phyloP scores from a whole-genome alignment of 2,329 filamentous ascomycete genomes.

The Ascochyta lentis region DNA sequence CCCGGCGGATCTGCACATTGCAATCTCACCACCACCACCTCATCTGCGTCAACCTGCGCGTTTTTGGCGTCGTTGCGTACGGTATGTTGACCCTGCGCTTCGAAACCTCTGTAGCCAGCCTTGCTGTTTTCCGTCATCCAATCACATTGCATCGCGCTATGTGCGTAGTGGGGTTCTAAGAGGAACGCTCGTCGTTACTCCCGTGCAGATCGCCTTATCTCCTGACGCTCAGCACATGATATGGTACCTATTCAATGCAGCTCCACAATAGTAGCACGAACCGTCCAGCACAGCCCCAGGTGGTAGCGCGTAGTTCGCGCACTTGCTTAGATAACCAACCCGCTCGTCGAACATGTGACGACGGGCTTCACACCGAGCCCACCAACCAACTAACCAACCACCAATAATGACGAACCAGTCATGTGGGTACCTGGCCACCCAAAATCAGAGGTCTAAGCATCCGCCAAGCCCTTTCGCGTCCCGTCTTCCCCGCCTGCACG shows the following conservation, averaged over 20 bases:
- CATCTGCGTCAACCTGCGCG: not conserved
- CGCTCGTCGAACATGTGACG: not conserved
- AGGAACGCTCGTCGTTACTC: not conserved
- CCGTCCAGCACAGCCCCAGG: not conserved
- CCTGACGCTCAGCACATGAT: not conserved
- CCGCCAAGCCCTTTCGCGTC: not conserved
- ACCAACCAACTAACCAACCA: no score
- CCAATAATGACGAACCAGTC: not conserved
- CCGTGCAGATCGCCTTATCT: conserved; percentile 7
- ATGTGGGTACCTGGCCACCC: not conserved
- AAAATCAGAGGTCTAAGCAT: not conserved
- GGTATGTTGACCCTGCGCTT: not conserved
- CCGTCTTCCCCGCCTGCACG: conserved; percentile 7
- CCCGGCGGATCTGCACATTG: not conserved
- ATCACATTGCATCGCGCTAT: no score
- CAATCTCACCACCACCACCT: conserved; percentile 7
- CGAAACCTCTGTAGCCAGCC: conserved; percentile 8
- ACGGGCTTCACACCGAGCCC: not conserved
- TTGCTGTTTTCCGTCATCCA: not conserved
- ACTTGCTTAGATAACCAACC: not conserved
- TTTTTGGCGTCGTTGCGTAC: no score
- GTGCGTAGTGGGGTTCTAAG: no score
- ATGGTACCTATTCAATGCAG: not conserved
- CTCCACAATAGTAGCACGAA: not conserved
- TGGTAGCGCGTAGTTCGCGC: no score